phyloP scores from a whole-genome alignment of 2,329 filamentous ascomycete species.

The Exophiala mesophila region DNA sequence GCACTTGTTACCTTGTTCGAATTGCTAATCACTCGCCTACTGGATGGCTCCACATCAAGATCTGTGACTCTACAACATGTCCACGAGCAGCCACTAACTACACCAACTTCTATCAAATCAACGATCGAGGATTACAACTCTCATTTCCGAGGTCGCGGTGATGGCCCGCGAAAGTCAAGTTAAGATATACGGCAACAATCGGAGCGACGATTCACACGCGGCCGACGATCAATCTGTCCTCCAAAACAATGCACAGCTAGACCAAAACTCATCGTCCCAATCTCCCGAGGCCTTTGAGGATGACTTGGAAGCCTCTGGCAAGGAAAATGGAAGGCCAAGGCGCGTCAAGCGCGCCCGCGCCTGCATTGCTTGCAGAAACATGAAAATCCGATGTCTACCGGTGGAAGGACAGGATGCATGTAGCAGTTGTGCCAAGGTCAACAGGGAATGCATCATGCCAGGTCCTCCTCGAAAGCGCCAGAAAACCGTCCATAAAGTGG shows the following conservation, averaged over 20 bases:
- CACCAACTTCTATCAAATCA: too few species aligned
- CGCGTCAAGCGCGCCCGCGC: conserved; percentile 24
- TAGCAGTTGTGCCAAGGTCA: conserved; percentile 72
- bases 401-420: conserved; percentile 44
- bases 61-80: too few species aligned
- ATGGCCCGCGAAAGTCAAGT: too few species aligned
- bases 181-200: too few species aligned
- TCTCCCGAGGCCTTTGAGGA: conserved; percentile 19
- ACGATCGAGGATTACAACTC: too few species aligned
- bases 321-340: conserved; percentile 16
- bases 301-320: conserved; percentile 11
- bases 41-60: too few species aligned
- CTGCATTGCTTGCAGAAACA: conserved; percentile 25
- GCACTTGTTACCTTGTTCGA: too few species aligned
- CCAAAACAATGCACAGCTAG: conserved; percentile 4
- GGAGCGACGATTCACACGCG: too few species aligned
- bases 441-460: conserved; percentile 71
- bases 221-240: conserved; percentile 8
- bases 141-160: too few species aligned
- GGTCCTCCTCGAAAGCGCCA: conserved; percentile 71
- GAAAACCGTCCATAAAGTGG: conserved; percentile 86
- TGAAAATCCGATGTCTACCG: conserved; percentile 27
- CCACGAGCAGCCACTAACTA: too few species aligned
- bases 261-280: conserved; percentile 6
- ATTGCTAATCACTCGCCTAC: too few species aligned